Base-by-base conservation (phyloP, 2,329 filamentous ascomycete genomes). In the Didymella segeticola region DNA sequence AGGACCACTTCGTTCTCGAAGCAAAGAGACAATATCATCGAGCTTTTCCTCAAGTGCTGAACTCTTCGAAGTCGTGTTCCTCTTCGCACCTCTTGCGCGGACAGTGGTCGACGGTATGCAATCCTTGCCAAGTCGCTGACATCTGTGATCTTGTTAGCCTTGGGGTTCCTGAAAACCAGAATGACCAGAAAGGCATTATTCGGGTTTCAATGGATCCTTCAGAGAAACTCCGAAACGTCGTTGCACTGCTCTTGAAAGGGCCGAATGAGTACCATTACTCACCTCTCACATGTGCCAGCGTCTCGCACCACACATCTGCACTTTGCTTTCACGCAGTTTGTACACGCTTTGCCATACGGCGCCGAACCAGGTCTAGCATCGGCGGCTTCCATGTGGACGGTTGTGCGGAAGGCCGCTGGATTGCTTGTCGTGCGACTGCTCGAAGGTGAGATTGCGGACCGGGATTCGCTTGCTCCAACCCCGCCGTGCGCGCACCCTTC, bases 1-100 rank as follows among this genome's bases (percentile, higher is more conserved):
- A 15, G 49, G 25, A 12, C 47, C 43, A n/a, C 33, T 47, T 11
- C 14, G 60, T 29, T 27, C 58, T n/a, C 63, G 64, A 6, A 72
- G 60, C 15, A 73, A 30, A 1, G 64, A 56, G 4, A 71, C 70
- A 1, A 74, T 43, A 33, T 64, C 64, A 36, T 71, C 64, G 9
- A 74, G 55, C 19, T 70, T 73, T 10, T 72, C 67, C 36, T 74
- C 71, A 4, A 74, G 43, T 20, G 61, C 56, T 4, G 59, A 53
- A 11, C 57, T 61, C 56, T 51, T 60, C 1, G 47, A 51, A 6
- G 17, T 11, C 38, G 39, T 12, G 2, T 26, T 49, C 2, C 30
- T 47, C 20, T 49, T 62, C 5, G 52, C 9, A 25, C 46, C 36
- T 41, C 38, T 50, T 25, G 47, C 56, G 12, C 63, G 60, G 14